Evolutionary conservation across 2,329 filamentous ascomycete species (phyloP).

Genomic region (Aspergillus ochraceoroseus): DNA sequence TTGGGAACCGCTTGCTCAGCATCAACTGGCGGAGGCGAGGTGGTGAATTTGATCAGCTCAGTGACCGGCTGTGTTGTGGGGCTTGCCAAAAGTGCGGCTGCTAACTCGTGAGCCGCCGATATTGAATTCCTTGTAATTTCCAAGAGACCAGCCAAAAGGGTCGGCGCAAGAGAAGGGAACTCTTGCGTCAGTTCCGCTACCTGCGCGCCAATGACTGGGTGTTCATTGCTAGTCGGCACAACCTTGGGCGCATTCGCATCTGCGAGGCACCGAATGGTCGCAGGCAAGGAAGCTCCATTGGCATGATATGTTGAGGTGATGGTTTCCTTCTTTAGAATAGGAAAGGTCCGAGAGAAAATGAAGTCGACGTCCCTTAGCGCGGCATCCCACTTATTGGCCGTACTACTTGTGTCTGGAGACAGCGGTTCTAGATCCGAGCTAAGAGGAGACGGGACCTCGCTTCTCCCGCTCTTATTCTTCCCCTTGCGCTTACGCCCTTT

Average conservation of each 20-base stretch:
- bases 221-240: conserved; percentile 34
- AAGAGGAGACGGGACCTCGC: conserved; percentile 13
- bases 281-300: conserved; percentile 52
- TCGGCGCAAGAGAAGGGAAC: conserved; percentile 50
- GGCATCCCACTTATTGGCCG: conserved; percentile 55
- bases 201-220: conserved; percentile 46
- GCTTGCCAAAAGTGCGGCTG: conserved; percentile 48
- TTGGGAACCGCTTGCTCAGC: conserved; percentile 24
- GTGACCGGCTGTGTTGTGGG: conserved; percentile 28
- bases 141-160: conserved; percentile 51
- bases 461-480: conserved; percentile 35
- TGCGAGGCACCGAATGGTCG: conserved; percentile 54
- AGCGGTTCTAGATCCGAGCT: conserved; percentile 16
- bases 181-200: conserved; percentile 52
- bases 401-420: conserved; percentile 14
- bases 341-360: conserved; percentile 50
- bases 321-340: conserved; percentile 44
- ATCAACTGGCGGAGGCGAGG: conserved; percentile 22
- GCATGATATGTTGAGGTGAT: conserved; percentile 57
- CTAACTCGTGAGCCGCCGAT: conserved; percentile 56
- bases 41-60: conserved; percentile 45
- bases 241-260: conserved; percentile 44
- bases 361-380: conserved; percentile 57
- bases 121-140: conserved; percentile 55
- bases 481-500: conserved; percentile 43